Evolutionary conservation across 2,329 filamentous ascomycete species (phyloP).

Genomic region (Penicillium frequentans): DNA sequence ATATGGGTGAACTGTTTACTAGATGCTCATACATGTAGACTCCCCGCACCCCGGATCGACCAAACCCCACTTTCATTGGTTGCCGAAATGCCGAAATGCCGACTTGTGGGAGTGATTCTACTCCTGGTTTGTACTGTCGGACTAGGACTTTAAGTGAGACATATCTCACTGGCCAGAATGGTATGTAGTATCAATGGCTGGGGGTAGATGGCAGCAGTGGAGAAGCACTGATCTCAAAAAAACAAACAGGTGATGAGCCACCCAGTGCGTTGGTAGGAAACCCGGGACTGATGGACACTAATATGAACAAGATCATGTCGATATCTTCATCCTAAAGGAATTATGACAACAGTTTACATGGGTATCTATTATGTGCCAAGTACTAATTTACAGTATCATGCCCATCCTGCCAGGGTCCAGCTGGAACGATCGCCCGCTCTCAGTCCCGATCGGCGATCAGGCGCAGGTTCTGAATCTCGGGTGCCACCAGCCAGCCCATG

Average conservation of each 20-base stretch:
- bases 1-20: background rate
- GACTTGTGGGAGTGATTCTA: slow-evolving; percentile 3
- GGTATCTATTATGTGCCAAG: slow-evolving; percentile 22
- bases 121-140: too few relatives aligned
- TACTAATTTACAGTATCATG: slow-evolving; percentile 27
- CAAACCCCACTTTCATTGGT: slow-evolving; percentile 10
- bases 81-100: slow-evolving; percentile 10
- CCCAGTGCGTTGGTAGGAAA: too few relatives aligned
- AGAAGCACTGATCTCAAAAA: too few relatives aligned
- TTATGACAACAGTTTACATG: slow-evolving; percentile 3
- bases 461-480: slow-evolving; percentile 41
- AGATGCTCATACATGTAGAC: background rate
- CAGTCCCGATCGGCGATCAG: slow-evolving; percentile 41
- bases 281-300: too few relatives aligned
- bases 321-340: too few relatives aligned
- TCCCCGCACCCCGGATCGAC: slow-evolving; percentile 2
- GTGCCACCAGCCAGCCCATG: slow-evolving; percentile 49
- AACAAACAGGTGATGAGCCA: too few relatives aligned
- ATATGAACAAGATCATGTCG: too few relatives aligned
- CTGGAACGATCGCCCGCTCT: slow-evolving; percentile 48
- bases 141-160: too few relatives aligned
- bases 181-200: too few relatives aligned
- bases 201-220: too few relatives aligned
- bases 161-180: too few relatives aligned
- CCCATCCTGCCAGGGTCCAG: slow-evolving; percentile 51